Base-by-base conservation (phyloP, 1,284 basidiomycete species). In the Sanghuangporus weigelae region DNA sequence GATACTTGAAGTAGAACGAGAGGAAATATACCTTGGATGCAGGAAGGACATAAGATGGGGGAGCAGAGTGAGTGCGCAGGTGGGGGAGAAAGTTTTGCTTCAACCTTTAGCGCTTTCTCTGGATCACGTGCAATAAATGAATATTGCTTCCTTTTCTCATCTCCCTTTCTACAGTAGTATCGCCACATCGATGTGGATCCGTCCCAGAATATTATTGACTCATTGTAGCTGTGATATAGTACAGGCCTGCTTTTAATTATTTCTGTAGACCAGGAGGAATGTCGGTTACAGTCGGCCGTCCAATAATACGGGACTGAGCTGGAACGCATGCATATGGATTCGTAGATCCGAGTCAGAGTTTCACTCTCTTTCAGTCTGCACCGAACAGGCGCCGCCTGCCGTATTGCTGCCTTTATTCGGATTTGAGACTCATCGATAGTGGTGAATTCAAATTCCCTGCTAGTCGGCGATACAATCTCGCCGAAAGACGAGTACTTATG, bases 21-120 rank as follows among this genome's bases (percentile, higher is more conserved):
- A 51, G 49, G 31, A 12, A 12, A 62, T 46, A 54, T 48, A 65
- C 63, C 21, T 62, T 50, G 62, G 65, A 49, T 63, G 59, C 62
- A 60, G 42, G 62, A 57, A 59, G 53, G 26, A 36, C 57, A 63
- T 63, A 66, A 53, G 54, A 59, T 63, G 62, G 46, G 53, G 57
- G 56, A 46, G 40, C 26, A 63, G 46, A 38, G 8, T n/a, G 44
- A 55, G 42, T 19, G 11, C 26, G 14, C 39, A 42, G 39, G 53
- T n/a, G 58, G 55, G 57, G 16, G n/a, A n/a, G 14, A 49, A 50
- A 60, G 50, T 46, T 59, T 59, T 59, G 53, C 49, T 51, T 23
- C 39, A 11, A 21, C 10, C 53, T 54, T 39, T 54, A 38, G 53
- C 53, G 53, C 31, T 54, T 54, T 54, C 53, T 31, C 31, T 23